These are phyloP conservation scores for Durio zibethinus DNA, from an alignment of 345 rosid genomes.

Conservation along the genomic window DNA sequence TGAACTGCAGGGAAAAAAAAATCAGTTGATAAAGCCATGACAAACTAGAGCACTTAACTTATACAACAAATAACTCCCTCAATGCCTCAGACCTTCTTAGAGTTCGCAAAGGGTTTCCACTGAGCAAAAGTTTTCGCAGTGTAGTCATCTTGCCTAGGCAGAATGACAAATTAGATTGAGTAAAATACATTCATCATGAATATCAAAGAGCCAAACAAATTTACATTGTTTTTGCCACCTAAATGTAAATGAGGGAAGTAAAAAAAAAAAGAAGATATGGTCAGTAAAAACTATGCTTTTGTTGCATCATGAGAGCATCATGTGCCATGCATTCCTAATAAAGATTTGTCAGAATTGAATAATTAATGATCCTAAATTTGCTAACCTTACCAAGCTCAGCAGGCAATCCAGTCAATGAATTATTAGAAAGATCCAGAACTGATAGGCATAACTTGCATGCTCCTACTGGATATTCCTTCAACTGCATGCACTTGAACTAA, in stretches of 20 bases:
- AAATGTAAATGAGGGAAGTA: not conserved
- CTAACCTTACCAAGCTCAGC: constrained; percentile 73
- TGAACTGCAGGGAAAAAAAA: constrained; percentile 44
- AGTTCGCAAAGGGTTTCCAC: constrained; percentile 88
- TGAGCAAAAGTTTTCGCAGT: constrained; percentile 67
- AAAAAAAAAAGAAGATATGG: not conserved
- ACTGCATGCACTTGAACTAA: constrained; percentile 41
- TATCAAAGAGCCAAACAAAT: not conserved
- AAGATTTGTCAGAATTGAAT: not conserved
- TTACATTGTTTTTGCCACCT: not conserved
- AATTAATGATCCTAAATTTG: constrained; percentile 10
- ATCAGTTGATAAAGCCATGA: constrained; percentile 18
- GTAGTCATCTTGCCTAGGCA: constrained; percentile 77
- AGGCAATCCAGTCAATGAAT: constrained; percentile 81
- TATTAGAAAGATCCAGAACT: constrained; percentile 88
- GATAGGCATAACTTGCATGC: constrained; percentile 72
- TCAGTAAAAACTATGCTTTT: not conserved
- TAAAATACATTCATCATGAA: not conserved
- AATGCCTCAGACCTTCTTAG: constrained; percentile 62
- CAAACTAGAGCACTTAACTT: constrained; percentile 3
- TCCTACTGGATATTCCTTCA: constrained; percentile 79
- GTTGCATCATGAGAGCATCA: not conserved
- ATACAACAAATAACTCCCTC: constrained; percentile 12
- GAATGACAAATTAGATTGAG: not conserved
- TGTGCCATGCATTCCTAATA: not conserved